Evolutionary conservation across 2,329 filamentous ascomycete species (phyloP), one percentile per base, ranked within the genome.

Genomic region (Chaetomiaceae sp.): DNA sequence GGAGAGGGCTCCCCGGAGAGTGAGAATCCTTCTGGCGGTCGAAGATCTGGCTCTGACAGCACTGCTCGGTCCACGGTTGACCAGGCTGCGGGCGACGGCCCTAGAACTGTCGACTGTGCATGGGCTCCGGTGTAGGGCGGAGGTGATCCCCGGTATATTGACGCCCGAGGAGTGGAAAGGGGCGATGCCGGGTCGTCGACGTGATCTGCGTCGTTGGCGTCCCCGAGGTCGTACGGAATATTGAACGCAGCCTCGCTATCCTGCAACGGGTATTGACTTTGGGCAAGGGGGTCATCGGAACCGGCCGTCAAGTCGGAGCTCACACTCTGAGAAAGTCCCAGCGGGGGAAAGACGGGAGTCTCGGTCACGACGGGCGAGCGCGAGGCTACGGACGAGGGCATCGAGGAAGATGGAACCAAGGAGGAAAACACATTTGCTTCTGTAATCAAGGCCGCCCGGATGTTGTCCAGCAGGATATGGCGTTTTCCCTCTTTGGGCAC

Each of bases 391-490:
- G 84, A 82, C 1, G 82, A 85, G 5, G 76, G 75, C 58, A 80
- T 69, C 2, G 80, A 78, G 2, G 81, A 77, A 4, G 79, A 79
- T 37, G 74, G 75, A 10, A 77, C 76, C 34, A 85, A 66, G 9
- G 74, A 75, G 4, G 82, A 79, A 51, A 87, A 86, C 34, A 82
- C 75, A 41, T 81, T 82, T 16, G 82, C 79, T 58, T 88, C 83
- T 3, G 83, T 85, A 35, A 87, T 81, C 23, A 88, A 65, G 56
- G 77, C 79, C 13, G 82, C 84, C 19, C 79, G 77, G 27, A 89
- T 78, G 44, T 78, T 78, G 14, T 78, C 75, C n/a, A 88, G 68
- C 14, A 74, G 77, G 43, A 88, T 71, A 51, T 82, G 79, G 20
- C 84, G 75, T 63, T 86, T 87, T 19, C 83, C 84, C 52, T 83